Conservation (phyloP, 352 stramenopile species). For the Pythium grandisporangium region DNA sequence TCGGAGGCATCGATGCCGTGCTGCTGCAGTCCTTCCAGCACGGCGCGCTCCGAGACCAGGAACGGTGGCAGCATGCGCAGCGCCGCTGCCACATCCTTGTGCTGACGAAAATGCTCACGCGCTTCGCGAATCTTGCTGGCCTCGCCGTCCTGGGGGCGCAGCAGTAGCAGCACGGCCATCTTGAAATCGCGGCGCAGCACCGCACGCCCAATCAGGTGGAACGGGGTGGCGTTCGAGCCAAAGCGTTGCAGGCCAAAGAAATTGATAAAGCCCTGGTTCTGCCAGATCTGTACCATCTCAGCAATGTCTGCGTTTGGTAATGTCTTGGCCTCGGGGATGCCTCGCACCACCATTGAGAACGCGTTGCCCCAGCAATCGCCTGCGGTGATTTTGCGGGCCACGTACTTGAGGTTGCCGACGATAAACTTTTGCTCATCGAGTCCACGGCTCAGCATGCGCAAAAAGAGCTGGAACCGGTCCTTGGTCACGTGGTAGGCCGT, state of each 20-base stretch:
- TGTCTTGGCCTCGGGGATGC: slow-evolving; percentile 64
- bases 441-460: slow-evolving; percentile 20
- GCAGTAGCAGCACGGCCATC: slow-evolving; percentile 87
- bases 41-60: slow-evolving; percentile 52
- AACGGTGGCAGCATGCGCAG: slow-evolving; percentile 73
- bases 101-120: slow-evolving; percentile 70
- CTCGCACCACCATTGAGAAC: slow-evolving; percentile 91
- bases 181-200: slow-evolving; percentile 93
- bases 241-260: slow-evolving; percentile 97
- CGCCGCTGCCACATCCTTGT: slow-evolving; percentile 73
- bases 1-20: slow-evolving; percentile 70
- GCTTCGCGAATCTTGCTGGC: slow-evolving; percentile 71
- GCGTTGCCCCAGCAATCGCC: slow-evolving; percentile 89
- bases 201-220: slow-evolving; percentile 80
- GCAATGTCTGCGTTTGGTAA: slow-evolving; percentile 17
- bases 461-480: slow-evolving; percentile 40
- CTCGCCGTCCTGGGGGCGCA: slow-evolving; percentile 78
- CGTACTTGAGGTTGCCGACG: slow-evolving; percentile 90
- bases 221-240: slow-evolving; percentile 80
- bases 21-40: slow-evolving; percentile 65
- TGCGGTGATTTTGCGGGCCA: slow-evolving; percentile 70
- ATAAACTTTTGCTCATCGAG: slow-evolving; percentile 77
- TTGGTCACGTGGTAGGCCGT: slow-evolving; percentile 79
- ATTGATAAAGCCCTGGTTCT: slow-evolving; percentile 90
- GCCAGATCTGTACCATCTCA: slow-evolving; percentile 35